phyloP scores from a whole-genome alignment of 202 grass and related monocot species.

The Setaria viridis region DNA sequence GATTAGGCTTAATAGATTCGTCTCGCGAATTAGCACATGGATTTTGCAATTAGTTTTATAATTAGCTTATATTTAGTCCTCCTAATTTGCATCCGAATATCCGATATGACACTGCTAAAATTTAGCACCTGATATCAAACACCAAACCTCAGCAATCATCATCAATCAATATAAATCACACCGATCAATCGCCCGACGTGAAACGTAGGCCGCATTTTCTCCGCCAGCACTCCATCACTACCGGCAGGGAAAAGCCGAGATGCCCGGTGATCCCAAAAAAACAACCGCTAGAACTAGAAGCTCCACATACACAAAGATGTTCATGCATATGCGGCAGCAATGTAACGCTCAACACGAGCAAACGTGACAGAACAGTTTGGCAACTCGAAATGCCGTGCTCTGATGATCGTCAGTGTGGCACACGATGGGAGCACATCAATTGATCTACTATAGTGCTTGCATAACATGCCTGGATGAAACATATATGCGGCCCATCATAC shows the following conservation, averaged over 20 bases:
- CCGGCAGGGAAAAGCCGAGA: neutral
- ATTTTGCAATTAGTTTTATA: too few species aligned
- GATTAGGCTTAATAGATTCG: too few species aligned
- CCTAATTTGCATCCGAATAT: too few species aligned
- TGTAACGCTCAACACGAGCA: neutral
- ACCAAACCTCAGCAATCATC: neutral
- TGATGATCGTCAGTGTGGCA: neutral
- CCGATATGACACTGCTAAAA: too few species aligned
- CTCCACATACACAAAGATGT: neutral
- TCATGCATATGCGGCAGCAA: neutral
- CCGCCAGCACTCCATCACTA: neutral
- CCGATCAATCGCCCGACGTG: neutral
- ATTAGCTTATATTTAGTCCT: too few species aligned
- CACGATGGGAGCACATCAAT: neutral
- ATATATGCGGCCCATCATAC: neutral
- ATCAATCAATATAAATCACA: neutral
- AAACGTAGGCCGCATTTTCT: neutral
- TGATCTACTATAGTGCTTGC: neutral
- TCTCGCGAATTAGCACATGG: too few species aligned
- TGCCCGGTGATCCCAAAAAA: slow-evolving; percentile 22
- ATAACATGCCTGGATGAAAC: slow-evolving; percentile 2
- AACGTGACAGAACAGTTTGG: neutral
- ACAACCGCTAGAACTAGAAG: neutral
- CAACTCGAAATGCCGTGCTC: neutral
- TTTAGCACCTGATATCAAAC: too few species aligned